Conservation (phyloP, 129 eudicot species). For the Sambucus nigra region DNA sequence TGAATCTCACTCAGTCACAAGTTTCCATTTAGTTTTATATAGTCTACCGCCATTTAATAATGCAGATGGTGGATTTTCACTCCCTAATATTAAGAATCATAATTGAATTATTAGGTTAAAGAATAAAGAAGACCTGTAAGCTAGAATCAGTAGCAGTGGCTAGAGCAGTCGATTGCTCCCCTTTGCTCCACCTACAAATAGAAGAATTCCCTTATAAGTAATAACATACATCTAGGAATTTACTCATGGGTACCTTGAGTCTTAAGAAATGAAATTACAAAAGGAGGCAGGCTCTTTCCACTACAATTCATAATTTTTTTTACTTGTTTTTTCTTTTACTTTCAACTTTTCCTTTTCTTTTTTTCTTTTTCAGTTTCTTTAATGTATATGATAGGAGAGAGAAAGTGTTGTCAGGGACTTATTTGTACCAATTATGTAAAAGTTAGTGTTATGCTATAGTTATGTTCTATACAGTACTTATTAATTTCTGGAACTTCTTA, state of each 20-base stretch:
- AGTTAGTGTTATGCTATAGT: too few species aligned
- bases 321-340: too few species aligned
- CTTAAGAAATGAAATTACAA: background rate
- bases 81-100: background rate
- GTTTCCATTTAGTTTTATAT: too few species aligned
- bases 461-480: too few species aligned
- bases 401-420: too few species aligned
- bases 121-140: constrained; percentile 46
- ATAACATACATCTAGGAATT: background rate
- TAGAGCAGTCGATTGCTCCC: constrained; percentile 87
- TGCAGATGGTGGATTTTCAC: too few species aligned
- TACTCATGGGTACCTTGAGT: background rate
- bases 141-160: constrained; percentile 71
- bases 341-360: too few species aligned
- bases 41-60: too few species aligned
- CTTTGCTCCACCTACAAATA: constrained; percentile 78
- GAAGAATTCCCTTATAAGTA: background rate
- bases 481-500: too few species aligned
- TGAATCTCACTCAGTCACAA: background rate
- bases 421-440: too few species aligned
- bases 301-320: background rate
- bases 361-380: too few species aligned
- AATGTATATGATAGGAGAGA: too few species aligned
- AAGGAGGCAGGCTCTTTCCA: background rate
- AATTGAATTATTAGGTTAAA: background rate